Evolutionary conservation across 176 grass and related monocot species (phyloP), one percentile per base, ranked within the genome.

Genomic region (Avena sativa): DNA sequence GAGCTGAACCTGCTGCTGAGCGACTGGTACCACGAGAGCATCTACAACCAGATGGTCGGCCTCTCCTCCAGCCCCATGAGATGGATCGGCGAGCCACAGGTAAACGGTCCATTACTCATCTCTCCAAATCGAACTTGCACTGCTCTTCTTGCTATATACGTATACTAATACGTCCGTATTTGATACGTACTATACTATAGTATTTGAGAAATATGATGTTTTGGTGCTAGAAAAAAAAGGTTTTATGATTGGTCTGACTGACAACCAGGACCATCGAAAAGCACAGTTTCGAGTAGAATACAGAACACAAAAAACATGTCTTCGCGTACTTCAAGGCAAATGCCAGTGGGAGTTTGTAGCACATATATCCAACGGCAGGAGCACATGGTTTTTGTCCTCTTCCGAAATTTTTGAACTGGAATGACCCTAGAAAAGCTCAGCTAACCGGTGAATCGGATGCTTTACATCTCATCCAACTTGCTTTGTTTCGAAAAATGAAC

Each of bases 61-160:
- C 95, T 97, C 78, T 93, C 91, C 53, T 87, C 91, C 76, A 97
- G 84, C 14, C 93, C 91, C 13, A 89, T 93, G 67, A 75, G 91
- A 69, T 97, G 95, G 95, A 92, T 97, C 28, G 95, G 95, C 63
- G 95, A 97, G 81, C 95, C 95, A 0, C 95, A 97, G 93, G 95
- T 93, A 76, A 76, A 52, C 0, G 7, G 4, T 72, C 60, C 4
- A 10, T 48, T 61, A 7, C 7, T 81, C 1, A 43, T 70, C 67
- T 70, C 67, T 43, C 34, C 6, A 8, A 9, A n/a, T 3, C 12
- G 5, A 47, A 23, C 71, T 5, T 5, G 13, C 21, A 12, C 8
- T 66, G 34, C 32, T 79, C 23, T 53, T 85, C 21, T 80, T 66
- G 16, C n/a, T 26, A 43, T 43, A 5, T 43, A 0, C 5, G 40